Base-by-base conservation (phyloP, 345 rosid genomes). In the Populus alba region DNA sequence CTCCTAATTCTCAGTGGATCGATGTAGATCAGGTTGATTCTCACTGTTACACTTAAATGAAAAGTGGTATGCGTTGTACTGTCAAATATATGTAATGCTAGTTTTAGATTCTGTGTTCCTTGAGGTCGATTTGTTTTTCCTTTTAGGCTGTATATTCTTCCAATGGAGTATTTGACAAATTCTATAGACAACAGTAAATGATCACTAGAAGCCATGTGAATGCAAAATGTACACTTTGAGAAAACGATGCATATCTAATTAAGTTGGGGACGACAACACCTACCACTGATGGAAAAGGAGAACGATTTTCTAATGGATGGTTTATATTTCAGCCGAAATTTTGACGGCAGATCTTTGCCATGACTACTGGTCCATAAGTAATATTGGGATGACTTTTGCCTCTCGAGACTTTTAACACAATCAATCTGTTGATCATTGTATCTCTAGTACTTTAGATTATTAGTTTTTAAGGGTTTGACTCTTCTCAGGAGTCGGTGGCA, bases 401-500 rank as follows among this genome's bases (percentile, higher is more conserved):
- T 51, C 23, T 17, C 2, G 27, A 68, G 53, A 33, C 10, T 15
- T 29, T 66, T 75, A 11, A 23, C 39, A 25, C 5, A 38, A 31
- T 6, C 18, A 41, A 0, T 71, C 11, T 66, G 63, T 47, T 68
- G 72, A 77, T 27, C 68, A 11, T 67, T 49, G 11, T 18, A 57
- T 59, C 39, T 59, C 62, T 11, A 5, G 39, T 18, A 6, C 53
- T 29, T 47, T 18, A 66, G 68, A 33, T 13, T 47, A 22, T 13
- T 17, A 71, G 63, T 23, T 29, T 47, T 2, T 15, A 45, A 31
- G 33, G 49, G 49, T 66, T 75, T 35, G 72, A 66, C 25, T 75
- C 78, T 75, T 75, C 72, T 45, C 38, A 33, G 72, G 33, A 75
- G 72, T 35, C 65, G 65, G 63, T 35, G 29, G 66, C 31, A 31